A percentile compares a stretch with the other conserved stretches of the same genome.
Conservation (phyloP, 2,329 filamentous ascomycete species). For the Xylariaceae sp. region DNA sequence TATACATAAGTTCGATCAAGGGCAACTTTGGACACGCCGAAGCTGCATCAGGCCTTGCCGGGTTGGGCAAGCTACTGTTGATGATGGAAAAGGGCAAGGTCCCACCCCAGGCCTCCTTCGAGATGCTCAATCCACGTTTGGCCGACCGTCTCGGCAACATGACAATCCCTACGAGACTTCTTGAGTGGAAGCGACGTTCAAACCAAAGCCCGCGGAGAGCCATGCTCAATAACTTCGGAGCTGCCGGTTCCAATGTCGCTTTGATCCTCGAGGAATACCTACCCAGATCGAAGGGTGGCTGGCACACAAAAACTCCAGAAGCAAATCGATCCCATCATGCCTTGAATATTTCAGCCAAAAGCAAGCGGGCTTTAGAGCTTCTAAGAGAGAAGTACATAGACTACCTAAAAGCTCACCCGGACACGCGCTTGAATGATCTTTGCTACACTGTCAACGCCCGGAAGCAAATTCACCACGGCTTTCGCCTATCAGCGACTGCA, state of each 20-base stretch:
- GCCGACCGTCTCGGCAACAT: constrained; percentile 1
- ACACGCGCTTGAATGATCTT: constrained; percentile 12
- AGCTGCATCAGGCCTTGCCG: constrained; percentile 25
- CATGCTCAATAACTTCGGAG: constrained; percentile 32
- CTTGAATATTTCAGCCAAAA: constrained; percentile 20
- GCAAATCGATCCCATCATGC: constrained; percentile 5
- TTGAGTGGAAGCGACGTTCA: constrained; percentile 2
- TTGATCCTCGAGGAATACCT: constrained; percentile 24
- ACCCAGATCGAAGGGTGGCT: neutral
- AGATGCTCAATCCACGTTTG: constrained; percentile 27
- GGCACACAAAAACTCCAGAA: neutral
- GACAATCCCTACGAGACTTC: constrained; percentile 3
- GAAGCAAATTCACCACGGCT: constrained; percentile 10
- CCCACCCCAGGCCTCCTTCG: constrained; percentile 22
- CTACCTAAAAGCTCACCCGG: constrained; percentile 7
- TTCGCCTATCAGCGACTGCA: constrained; percentile 14
- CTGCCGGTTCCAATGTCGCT: constrained; percentile 23
- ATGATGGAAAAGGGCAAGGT: constrained; percentile 24
- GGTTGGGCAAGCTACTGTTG: constrained; percentile 24
- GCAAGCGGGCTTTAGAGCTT: constrained; percentile 5
- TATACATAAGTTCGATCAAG: constrained; percentile 31
- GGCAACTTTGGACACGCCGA: constrained; percentile 25
- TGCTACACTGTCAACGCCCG: constrained; percentile 23
- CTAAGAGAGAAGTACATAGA: constrained; percentile 7
- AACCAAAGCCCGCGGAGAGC: constrained; percentile 20